Conservation (phyloP, 805 yeast species). For the Middelhovenomyces tepae region DNA sequence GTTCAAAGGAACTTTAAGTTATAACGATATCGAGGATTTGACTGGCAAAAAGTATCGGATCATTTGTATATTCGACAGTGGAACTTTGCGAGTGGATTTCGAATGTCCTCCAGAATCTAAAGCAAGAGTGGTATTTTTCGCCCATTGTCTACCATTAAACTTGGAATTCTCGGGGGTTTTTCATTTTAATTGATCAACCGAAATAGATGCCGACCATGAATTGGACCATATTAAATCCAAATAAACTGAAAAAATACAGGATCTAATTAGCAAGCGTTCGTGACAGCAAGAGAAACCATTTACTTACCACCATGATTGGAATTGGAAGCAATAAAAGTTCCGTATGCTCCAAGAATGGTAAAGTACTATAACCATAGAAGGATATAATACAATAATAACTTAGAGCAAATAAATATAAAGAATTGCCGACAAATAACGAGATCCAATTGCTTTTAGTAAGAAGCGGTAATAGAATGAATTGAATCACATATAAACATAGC, state of each 20-base stretch:
- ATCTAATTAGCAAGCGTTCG: too few species aligned
- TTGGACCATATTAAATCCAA: constrained; percentile 67
- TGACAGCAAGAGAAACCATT: too few species aligned
- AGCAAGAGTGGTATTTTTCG: constrained; percentile 12
- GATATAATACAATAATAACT: constrained; percentile 72
- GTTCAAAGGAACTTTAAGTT: constrained; percentile 17
- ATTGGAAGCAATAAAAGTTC: constrained; percentile 57
- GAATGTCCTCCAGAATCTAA: constrained; percentile 10
- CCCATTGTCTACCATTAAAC: constrained; percentile 8
- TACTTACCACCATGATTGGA: constrained; percentile 46
- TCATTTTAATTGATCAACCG: constrained; percentile 19
- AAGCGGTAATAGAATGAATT: constrained; percentile 66
- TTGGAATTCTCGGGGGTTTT: constrained; percentile 15
- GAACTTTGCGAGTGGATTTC: constrained; percentile 13
- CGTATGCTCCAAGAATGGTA: constrained; percentile 58
- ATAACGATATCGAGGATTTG: constrained; percentile 16
- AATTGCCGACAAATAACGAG: constrained; percentile 67
- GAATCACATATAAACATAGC: constrained; percentile 65
- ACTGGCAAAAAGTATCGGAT: constrained; percentile 15
- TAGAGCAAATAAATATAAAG: constrained; percentile 64
- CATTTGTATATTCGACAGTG: constrained; percentile 13
- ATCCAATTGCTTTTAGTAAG: constrained; percentile 55
- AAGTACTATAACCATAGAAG: constrained; percentile 78
- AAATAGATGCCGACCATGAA: constrained; percentile 45
- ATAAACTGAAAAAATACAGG: constrained; percentile 49